Evolutionary conservation across 2,329 filamentous ascomycete species (phyloP).

Genomic region (Parafenestella ontariensis): DNA sequence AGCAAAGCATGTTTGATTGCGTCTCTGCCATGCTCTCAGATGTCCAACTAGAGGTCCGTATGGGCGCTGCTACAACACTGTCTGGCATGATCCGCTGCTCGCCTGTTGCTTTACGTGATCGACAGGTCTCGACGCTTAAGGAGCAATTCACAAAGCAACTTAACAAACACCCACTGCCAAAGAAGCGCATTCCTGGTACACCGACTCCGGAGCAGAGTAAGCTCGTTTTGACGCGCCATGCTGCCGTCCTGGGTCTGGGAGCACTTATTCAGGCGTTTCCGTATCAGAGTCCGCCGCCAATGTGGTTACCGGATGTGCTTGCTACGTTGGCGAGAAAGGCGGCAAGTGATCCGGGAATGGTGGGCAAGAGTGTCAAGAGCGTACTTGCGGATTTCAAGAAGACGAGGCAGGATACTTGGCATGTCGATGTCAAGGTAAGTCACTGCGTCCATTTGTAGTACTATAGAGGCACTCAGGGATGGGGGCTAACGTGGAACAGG

Average conservation of each 20-base stretch:
- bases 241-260: conserved; percentile 88
- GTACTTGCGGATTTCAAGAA: conserved; percentile 99
- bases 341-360: conserved; percentile 86
- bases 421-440: conserved; percentile 93
- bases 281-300: conserved; percentile 88
- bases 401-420: conserved; percentile 98
- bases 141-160: conserved; percentile 80
- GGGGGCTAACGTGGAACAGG: conserved; percentile 52
- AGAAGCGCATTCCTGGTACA: conserved; percentile 65
- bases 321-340: conserved; percentile 84
- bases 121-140: conserved; percentile 78
- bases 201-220: conserved; percentile 76
- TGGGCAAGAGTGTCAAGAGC: conserved; percentile 93
- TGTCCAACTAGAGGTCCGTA: conserved; percentile 88
- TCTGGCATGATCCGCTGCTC: conserved; percentile 99
- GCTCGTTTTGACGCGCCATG: conserved; percentile 82
- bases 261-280: conserved; percentile 95
- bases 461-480: background rate
- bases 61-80: conserved; percentile 88
- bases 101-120: conserved; percentile 77
- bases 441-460: background rate
- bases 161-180: conserved; percentile 85
- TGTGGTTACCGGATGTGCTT: conserved; percentile 92
- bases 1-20: conserved; percentile 83
- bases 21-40: conserved; percentile 97